Evolutionary conservation across 371 early-diverging fungal species (phyloP).

Genomic region (Cokeromyces recurvatus): DNA sequence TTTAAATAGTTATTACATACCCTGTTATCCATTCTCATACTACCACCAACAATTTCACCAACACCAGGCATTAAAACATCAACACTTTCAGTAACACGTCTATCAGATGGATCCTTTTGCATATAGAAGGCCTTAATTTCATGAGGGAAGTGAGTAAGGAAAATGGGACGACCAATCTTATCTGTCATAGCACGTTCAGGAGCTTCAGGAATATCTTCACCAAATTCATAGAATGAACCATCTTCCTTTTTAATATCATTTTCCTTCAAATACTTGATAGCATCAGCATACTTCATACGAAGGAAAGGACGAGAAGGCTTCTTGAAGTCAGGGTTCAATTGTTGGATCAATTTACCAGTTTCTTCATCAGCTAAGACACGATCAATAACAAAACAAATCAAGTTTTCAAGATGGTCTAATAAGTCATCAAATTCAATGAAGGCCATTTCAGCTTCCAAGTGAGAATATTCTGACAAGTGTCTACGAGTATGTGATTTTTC

Average conservation of each 20-base stretch:
- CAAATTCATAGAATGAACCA: constrained; percentile 87
- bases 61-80: constrained; percentile 99
- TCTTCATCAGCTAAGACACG: constrained; percentile 74
- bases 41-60: constrained; percentile 99
- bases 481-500: constrained; percentile 99
- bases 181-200: constrained; percentile 99
- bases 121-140: constrained; percentile 99
- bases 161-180: constrained; percentile 94
- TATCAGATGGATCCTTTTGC: constrained; percentile 85
- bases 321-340: constrained; percentile 93
- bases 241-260: constrained; percentile 90
- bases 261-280: constrained; percentile 94
- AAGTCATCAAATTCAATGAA: constrained; percentile 95
- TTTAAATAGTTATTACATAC: constrained; percentile 24
- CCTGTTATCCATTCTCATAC: constrained; percentile 96
- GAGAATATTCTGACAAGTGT: constrained; percentile 99
- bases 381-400: constrained; percentile 87
- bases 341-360: constrained; percentile 73
- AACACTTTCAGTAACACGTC: constrained; percentile 91
- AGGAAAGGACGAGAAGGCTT: constrained; percentile 89
- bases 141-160: constrained; percentile 96
- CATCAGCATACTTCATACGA: constrained; percentile 97
- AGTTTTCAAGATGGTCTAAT: constrained; percentile 86
- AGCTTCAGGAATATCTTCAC: constrained; percentile 99
- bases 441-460: constrained; percentile 98